These are phyloP conservation scores for Yamadazyma insecticola DNA, from an alignment of 805 yeast genomes.

Conservation along the genomic window DNA sequence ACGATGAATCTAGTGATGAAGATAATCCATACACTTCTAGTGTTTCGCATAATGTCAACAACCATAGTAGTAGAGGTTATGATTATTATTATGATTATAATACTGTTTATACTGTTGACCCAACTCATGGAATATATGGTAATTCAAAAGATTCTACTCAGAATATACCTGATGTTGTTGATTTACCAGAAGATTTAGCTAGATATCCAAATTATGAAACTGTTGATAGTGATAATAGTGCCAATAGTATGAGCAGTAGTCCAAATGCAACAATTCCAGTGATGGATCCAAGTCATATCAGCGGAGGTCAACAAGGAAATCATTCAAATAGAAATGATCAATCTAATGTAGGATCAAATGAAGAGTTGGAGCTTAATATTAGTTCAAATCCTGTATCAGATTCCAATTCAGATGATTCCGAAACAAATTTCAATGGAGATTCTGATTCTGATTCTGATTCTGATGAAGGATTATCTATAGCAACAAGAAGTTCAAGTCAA, in stretches of 20 bases:
- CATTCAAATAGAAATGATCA: not conserved
- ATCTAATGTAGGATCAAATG: not conserved
- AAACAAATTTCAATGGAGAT: constrained; percentile 8
- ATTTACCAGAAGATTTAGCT: constrained; percentile 43
- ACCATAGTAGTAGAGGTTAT: constrained; percentile 59
- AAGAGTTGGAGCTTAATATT: not conserved
- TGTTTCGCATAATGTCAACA: constrained; percentile 68
- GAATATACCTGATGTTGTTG: constrained; percentile 35
- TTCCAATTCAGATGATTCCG: not conserved
- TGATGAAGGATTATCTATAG: constrained; percentile 35
- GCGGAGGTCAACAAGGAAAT: not conserved
- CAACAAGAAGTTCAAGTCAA: constrained; percentile 37
- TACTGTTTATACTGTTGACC: constrained; percentile 61
- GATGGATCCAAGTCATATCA: no score
- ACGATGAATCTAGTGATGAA: constrained; percentile 58
- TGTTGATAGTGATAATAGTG: constrained; percentile 23
- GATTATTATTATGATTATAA: constrained; percentile 79
- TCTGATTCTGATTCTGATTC: constrained; percentile 18
- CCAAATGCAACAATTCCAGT: no score
- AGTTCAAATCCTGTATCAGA: not conserved
- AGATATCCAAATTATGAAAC: constrained; percentile 36
- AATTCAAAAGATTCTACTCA: constrained; percentile 9
- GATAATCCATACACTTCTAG: constrained; percentile 48
- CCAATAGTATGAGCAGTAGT: no score
- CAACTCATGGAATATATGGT: constrained; percentile 37